These are phyloP conservation scores for Aspergillus japonicus DNA, from an alignment of 2,329 filamentous ascomycete genomes.

Conservation along the genomic window DNA sequence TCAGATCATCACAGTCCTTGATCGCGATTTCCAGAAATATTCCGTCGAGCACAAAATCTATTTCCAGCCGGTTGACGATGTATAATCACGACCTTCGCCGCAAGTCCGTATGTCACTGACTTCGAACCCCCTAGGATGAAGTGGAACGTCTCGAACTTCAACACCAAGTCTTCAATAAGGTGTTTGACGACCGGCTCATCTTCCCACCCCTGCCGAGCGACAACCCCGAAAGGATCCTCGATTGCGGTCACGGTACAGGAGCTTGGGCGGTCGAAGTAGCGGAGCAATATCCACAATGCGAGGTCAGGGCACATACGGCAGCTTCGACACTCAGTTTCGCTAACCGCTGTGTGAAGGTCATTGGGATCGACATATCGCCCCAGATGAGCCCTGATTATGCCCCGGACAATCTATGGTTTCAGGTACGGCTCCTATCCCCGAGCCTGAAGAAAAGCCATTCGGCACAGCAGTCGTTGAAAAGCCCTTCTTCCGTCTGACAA, in stretches of 20 bases:
- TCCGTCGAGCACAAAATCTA: slow-evolving; percentile 64
- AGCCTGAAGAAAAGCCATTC: not conserved
- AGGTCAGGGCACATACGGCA: slow-evolving; percentile 50
- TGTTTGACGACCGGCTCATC: slow-evolving; percentile 67
- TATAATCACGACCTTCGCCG: slow-evolving; percentile 34
- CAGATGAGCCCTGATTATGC: slow-evolving; percentile 65
- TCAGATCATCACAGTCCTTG: slow-evolving; percentile 60
- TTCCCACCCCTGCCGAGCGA: slow-evolving; percentile 62
- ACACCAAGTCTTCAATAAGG: slow-evolving; percentile 60
- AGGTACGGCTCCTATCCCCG: slow-evolving; percentile 43
- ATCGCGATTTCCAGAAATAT: slow-evolving; percentile 66
- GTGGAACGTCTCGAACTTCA: slow-evolving; percentile 63
- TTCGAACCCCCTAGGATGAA: slow-evolving; percentile 58
- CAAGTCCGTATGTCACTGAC: slow-evolving; percentile 7
- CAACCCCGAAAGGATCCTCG: slow-evolving; percentile 59
- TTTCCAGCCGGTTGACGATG: slow-evolving; percentile 70
- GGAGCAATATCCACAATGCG: slow-evolving; percentile 60
- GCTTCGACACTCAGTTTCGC: slow-evolving; percentile 10
- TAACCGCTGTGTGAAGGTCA: slow-evolving; percentile 53
- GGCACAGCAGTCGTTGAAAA: not conserved
- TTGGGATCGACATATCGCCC: slow-evolving; percentile 70
- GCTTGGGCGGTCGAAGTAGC: slow-evolving; percentile 71
- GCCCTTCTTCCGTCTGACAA: no score
- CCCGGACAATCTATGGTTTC: slow-evolving; percentile 67
- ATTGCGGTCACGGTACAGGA: slow-evolving; percentile 71